phyloP scores from a whole-genome alignment of 208 protist genomes.

The Phytomonas sp. region DNA sequence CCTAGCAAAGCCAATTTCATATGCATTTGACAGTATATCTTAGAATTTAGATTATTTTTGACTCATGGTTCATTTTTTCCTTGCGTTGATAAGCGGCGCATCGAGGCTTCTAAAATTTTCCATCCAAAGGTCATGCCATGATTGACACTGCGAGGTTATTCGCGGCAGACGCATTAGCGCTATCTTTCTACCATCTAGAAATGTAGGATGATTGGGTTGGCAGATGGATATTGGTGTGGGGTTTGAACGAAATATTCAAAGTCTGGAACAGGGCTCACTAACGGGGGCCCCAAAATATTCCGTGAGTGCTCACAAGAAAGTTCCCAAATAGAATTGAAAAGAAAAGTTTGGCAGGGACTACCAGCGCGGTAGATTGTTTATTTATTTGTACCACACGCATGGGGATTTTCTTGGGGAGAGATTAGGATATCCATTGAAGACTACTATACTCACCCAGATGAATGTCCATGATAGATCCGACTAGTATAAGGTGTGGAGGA shows the following conservation, averaged over 20 bases:
- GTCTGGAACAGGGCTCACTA: neutral
- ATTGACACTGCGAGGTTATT: neutral
- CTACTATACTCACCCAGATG: neutral
- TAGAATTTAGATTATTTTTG: slow-evolving; percentile 27
- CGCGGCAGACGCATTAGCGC: neutral
- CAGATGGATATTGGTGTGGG: no score
- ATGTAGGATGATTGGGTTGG: no score
- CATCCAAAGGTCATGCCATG: slow-evolving; percentile 5
- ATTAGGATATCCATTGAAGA: neutral
- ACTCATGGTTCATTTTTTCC: slow-evolving; percentile 14
- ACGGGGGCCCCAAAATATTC: neutral
- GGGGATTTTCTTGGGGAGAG: no score
- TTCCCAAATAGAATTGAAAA: neutral
- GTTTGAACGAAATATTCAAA: neutral
- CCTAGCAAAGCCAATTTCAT: slow-evolving; percentile 23
- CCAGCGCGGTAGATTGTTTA: neutral
- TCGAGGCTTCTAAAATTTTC: slow-evolving; percentile 39
- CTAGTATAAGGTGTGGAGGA: neutral
- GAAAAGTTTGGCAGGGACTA: neutral
- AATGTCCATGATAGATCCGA: neutral
- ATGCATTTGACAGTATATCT: slow-evolving; percentile 34
- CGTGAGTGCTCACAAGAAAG: neutral
- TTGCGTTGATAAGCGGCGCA: slow-evolving; percentile 36
- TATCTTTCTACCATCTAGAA: neutral
- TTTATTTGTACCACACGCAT: no score